These are phyloP conservation scores for Protomyces pachydermus DNA, from an alignment of 1,139 yeast genomes.

Conservation along the genomic window DNA sequence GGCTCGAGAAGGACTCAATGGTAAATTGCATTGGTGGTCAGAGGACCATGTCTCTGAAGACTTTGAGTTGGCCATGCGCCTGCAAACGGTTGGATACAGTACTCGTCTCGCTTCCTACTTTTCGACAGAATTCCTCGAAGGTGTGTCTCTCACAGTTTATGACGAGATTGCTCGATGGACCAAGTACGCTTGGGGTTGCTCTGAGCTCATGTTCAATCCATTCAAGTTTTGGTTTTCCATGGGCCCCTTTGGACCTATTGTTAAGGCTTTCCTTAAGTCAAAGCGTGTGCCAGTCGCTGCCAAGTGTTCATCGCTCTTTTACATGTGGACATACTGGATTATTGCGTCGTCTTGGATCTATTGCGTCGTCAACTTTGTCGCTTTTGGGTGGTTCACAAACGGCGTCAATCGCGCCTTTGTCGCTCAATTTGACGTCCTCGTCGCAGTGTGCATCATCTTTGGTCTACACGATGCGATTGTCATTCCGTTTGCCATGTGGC, in stretches of 20 bases:
- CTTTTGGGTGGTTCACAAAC: slow-evolving; percentile 29
- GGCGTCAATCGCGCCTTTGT: slow-evolving; percentile 28
- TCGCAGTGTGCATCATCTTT: slow-evolving; percentile 29
- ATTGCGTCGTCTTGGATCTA: slow-evolving; percentile 28
- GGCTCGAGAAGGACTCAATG: slow-evolving; percentile 15
- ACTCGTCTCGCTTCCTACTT: slow-evolving; percentile 28
- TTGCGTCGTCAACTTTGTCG: slow-evolving; percentile 28
- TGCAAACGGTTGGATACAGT: slow-evolving; percentile 30
- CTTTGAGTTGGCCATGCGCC: slow-evolving; percentile 30
- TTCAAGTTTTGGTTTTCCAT: slow-evolving; percentile 28
- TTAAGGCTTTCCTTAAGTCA: slow-evolving; percentile 24
- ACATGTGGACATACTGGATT: slow-evolving; percentile 31
- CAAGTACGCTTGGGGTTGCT: slow-evolving; percentile 31
- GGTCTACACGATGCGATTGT: slow-evolving; percentile 30
- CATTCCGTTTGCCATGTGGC: slow-evolving; percentile 29
- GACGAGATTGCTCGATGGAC: slow-evolving; percentile 32
- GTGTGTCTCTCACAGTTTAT: slow-evolving; percentile 31
- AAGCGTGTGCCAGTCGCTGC: slow-evolving; percentile 28
- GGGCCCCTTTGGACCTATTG: slow-evolving; percentile 28
- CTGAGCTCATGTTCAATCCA: slow-evolving; percentile 31
- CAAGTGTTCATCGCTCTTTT: slow-evolving; percentile 31
- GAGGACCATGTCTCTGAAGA: slow-evolving; percentile 32
- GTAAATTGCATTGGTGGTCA: slow-evolving; percentile 30
- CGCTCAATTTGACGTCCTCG: slow-evolving; percentile 29
- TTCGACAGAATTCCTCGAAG: slow-evolving; percentile 29